Evolutionary conservation across 352 stramenopile species (phyloP).

Genomic region (Pelagophyceae sp.): DNA sequence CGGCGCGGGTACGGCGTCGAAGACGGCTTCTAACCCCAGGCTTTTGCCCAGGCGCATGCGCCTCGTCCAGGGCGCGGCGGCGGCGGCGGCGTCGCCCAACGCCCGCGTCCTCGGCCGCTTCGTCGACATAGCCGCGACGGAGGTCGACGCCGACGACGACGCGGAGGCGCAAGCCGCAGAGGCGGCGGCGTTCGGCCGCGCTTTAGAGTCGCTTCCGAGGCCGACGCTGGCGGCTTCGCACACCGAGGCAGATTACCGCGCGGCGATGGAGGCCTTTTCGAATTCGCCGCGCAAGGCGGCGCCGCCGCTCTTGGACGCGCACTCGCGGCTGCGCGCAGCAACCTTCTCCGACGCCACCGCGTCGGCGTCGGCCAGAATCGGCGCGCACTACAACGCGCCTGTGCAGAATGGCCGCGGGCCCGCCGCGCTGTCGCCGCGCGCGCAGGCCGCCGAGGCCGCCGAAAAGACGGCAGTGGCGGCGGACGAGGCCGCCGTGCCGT

Average conservation of each 20-base stretch:
- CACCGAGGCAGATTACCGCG: background rate
- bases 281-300: background rate
- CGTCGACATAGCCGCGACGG: too few species aligned
- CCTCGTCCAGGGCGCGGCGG: too few species aligned
- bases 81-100: too few species aligned
- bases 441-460: background rate
- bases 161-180: background rate
- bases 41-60: too few species aligned
- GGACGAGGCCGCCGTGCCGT: too few species aligned
- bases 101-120: too few species aligned
- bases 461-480: too few species aligned
- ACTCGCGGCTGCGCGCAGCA: background rate
- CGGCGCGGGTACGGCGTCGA: too few species aligned
- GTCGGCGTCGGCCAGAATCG: background rate
- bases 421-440: background rate
- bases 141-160: background rate
- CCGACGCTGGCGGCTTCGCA: background rate
- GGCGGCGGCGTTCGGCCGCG: background rate
- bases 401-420: too few species aligned
- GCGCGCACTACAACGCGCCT: background rate
- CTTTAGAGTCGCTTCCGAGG: background rate
- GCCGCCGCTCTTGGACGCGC: background rate
- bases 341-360: background rate
- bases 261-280: background rate
- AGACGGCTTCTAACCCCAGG: too few species aligned